Base-by-base conservation (phyloP, 169 alveolate genomes). In the Babesia sp. region DNA sequence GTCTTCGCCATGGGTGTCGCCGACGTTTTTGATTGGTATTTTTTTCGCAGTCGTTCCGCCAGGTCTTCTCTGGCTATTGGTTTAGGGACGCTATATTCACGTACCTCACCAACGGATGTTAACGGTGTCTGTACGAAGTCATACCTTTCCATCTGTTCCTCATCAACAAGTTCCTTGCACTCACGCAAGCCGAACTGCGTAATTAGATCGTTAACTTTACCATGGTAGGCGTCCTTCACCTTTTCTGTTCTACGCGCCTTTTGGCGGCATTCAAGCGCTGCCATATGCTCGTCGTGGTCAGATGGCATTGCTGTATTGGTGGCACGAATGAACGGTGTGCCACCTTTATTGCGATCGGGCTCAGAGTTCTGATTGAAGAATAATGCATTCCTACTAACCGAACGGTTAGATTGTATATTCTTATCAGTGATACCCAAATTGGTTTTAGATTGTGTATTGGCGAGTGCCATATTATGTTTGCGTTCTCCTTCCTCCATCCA, bases 91-190 rank as follows among this genome's bases (percentile, higher is more conserved):
- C 34, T 57, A 53, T 72, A 87, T 46, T 71, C 90, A 37, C 72
- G 50, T 34, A 41, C 63, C 16, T 37, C 36, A 50, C 53, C 31
- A 9, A 54, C 16, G 7, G 69, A 51, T 41, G 68, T 83, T 18
- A 76, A 26, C 22, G 93, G 93, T 28, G 93, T 87, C 1, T 67
- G 39, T 18, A 87, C 90, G 55, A 76, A 87, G 55, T 82, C 80
- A 64, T 71, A 79, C 56, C 39, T 77, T 11, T 41, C 55, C 67
- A 46, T 36, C 56, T 53, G 68, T 36, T 59, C 73, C 51, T 41
- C 44, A 9, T 37, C 72, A 53, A 80, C 26, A 24, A 71, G 76
- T 48, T 71, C 83, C 51, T 14, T 29, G 54, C 79, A 73, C 54
- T 67, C 66, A 34, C 83, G 58, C 45, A 83, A 61, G 2, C 87